Evolutionary conservation across 306 rosid genomes (phyloP).

Genomic region (Corylus heterophylla): DNA sequence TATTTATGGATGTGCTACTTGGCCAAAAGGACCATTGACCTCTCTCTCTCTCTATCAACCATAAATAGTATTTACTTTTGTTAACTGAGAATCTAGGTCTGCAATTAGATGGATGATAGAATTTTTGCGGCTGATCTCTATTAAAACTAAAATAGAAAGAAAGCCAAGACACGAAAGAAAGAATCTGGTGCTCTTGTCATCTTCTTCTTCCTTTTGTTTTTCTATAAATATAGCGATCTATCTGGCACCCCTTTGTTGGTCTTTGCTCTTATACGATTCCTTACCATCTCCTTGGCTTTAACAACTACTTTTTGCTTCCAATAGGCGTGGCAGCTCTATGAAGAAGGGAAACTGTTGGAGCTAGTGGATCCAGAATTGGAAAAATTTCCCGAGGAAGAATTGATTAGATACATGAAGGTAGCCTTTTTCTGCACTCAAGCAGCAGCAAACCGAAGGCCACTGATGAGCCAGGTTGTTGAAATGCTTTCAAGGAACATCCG

Average conservation of each 20-base stretch:
- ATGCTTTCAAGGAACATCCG: conserved; percentile 78
- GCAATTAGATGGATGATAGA: background rate
- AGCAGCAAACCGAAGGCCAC: conserved; percentile 71
- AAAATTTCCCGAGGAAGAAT: conserved; percentile 66
- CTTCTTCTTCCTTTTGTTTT: background rate
- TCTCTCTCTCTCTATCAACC: background rate
- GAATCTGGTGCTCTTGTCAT: background rate
- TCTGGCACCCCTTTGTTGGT: background rate
- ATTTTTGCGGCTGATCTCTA: background rate
- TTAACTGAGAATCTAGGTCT: background rate
- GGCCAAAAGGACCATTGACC: background rate
- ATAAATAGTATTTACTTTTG: background rate
- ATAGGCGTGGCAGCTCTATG: conserved; percentile 93
- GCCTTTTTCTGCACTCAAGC: conserved; percentile 92
- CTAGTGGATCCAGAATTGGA: conserved; percentile 65
- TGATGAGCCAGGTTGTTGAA: conserved; percentile 69
- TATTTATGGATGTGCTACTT: too few relatives aligned
- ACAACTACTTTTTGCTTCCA: conserved; percentile 6
- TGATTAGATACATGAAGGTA: conserved; percentile 75
- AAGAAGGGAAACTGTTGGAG: conserved; percentile 67
- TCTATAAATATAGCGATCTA: background rate
- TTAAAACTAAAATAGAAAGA: too few relatives aligned
- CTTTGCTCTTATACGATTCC: background rate
- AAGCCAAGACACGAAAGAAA: background rate
- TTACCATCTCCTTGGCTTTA: background rate